Evolutionary conservation across 2,329 filamentous ascomycete species (phyloP), one percentile per base, ranked within the genome.

Genomic region (Orbilia quercus): DNA sequence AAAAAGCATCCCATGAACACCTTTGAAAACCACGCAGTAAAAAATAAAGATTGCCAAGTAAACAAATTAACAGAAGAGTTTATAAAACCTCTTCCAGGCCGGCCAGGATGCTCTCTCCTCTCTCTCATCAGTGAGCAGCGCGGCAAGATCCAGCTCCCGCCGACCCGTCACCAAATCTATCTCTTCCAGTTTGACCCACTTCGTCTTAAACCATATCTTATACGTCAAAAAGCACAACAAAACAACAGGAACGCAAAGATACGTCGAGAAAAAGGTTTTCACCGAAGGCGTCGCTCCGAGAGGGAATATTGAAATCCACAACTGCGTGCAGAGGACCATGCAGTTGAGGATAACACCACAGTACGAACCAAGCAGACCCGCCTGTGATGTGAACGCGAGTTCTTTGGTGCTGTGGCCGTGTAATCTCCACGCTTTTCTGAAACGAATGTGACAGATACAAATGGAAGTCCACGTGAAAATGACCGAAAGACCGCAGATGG

Each of bases 81-180:
- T 91, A 79, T 92, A 95, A 11, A 86, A 76, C 78, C 84, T 88
- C 83, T 94, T 95, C 90, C 91, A 94, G 69, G 77, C 81, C 0
- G 91, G 90, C 91, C 91, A 94, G 2, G 81, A 79, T 31, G 84
- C 85, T 77, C 84, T 84, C 82, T 97, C 92, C 58, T 90, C 89
- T 40, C 84, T 82, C 83, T 97, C 94, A 80, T 96, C 90, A 44
- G 89, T 88, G 54, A 96, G 84, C 54, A 98, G 82, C 71, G 90
- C 87, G 25, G 88, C 87, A 47, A 97, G 82, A 79, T 96, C 93
- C 67, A 97, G 86, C 78, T 96, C 92, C 23, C 93, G 85, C 25
- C 92, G 87, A 1, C 94, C 94, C 0, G 92, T 96, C 71, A 90
- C 87, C 75, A 97, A 82, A 81, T 97, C 93, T 88, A 97, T 96